Conservation (phyloP, 495 filamentous ascomycete species). For the Neurospora pannonica region DNA sequence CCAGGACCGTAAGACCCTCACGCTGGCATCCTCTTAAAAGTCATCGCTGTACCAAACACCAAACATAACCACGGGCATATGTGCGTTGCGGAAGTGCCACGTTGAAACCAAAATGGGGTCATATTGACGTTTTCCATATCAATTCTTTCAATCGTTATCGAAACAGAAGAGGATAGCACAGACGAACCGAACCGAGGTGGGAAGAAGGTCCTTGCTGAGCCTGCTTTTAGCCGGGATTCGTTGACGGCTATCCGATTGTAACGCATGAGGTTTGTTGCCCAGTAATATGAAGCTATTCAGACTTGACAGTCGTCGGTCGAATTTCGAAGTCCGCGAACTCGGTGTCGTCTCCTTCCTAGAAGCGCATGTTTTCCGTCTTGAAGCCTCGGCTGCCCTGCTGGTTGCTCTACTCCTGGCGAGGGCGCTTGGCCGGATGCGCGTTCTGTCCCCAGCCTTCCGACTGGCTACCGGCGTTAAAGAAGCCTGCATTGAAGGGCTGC, state of each 20-base stretch:
- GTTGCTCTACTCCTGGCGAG: conserved; percentile 37
- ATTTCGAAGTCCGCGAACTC: not conserved
- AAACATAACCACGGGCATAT: not conserved
- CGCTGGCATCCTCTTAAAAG: not conserved
- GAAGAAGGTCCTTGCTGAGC: not conserved
- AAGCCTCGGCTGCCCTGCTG: not conserved
- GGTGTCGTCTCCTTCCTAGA: not conserved
- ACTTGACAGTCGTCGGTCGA: not conserved
- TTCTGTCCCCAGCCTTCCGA: conserved; percentile 55
- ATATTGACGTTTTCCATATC: not conserved
- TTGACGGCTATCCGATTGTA: not conserved
- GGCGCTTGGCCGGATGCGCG: conserved; percentile 74
- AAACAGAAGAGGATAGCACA: not conserved
- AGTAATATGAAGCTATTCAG: not conserved
- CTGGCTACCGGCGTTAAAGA: conserved; percentile 50
- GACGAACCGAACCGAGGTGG: not conserved
- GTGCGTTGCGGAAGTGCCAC: not conserved
- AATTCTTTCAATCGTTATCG: not conserved
- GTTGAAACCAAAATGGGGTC: not conserved
- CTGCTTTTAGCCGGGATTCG: not conserved
- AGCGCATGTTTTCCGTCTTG: not conserved
- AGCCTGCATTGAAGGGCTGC: conserved; percentile 70
- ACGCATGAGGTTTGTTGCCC: not conserved
- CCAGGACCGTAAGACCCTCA: not conserved
- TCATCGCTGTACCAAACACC: not conserved